Evolutionary conservation across 23 red algal genomes (phyloP).

Genomic region (Agarophyton chilense): DNA sequence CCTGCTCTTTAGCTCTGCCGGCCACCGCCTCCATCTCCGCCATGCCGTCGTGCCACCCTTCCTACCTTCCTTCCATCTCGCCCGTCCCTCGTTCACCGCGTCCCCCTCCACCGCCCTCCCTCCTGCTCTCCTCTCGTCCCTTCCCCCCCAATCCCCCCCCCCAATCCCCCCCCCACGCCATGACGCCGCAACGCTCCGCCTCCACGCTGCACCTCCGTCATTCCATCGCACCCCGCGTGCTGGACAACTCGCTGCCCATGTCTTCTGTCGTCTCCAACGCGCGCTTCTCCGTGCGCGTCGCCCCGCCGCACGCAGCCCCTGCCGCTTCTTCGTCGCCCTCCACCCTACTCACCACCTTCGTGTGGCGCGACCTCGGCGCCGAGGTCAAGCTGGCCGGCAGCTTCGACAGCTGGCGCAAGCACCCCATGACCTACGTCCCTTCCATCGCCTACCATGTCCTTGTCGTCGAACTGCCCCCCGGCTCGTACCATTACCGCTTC

Average conservation of each 20-base stretch:
- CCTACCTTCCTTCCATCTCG: too few relatives aligned
- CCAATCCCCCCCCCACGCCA: not conserved
- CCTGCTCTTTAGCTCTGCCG: not conserved
- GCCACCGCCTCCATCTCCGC: not conserved
- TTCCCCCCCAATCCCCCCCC: too few relatives aligned
- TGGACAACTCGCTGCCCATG: conserved; percentile 56
- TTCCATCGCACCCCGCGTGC: conserved; percentile 64
- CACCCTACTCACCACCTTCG: conserved; percentile 60
- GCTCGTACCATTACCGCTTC: conserved; percentile 73
- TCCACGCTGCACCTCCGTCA: conserved; percentile 57
- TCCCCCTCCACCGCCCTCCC: not conserved
- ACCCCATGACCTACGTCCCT: conserved; percentile 67
- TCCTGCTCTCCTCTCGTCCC: not conserved
- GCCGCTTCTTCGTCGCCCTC: not conserved
- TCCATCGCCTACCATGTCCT: conserved; percentile 54
- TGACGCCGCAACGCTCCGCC: not conserved
- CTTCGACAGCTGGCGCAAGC: conserved; percentile 81
- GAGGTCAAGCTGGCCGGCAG: conserved; percentile 52
- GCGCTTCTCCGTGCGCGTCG: conserved; percentile 75
- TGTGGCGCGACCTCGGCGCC: conserved; percentile 63
- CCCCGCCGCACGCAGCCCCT: not conserved
- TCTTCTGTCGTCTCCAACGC: conserved; percentile 44
- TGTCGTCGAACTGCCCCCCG: conserved; percentile 71
- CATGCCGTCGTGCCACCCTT: not conserved
- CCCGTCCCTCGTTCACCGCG: not conserved